Evolutionary conservation across 345 rosid species (phyloP).

Genomic region (Aegle marmelos): DNA sequence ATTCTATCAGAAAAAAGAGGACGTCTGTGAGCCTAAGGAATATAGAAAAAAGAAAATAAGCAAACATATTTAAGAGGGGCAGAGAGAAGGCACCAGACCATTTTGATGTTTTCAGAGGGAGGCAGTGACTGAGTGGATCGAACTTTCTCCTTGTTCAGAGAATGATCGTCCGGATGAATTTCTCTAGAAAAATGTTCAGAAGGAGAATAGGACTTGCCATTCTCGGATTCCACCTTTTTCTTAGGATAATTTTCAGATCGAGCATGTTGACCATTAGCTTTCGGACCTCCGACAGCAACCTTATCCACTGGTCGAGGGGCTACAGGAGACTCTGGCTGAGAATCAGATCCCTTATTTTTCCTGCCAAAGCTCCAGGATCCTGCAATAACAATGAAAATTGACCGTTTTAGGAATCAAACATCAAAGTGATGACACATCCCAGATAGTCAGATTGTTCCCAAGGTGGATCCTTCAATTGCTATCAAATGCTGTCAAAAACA

Average conservation of each 20-base stretch:
- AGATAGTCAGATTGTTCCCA: not conserved
- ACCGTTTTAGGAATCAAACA: not conserved
- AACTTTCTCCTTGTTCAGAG: conserved; percentile 37
- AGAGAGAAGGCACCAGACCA: conserved; percentile 5
- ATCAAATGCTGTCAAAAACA: not conserved
- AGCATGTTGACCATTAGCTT: conserved; percentile 21
- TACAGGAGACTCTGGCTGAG: conserved; percentile 43
- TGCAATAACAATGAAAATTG: conserved; percentile 17
- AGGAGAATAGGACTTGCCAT: conserved; percentile 34
- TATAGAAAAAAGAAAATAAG: not conserved
- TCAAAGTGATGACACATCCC: not conserved
- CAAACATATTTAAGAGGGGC: not conserved
- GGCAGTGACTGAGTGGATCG: conserved; percentile 28
- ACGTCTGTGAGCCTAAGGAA: not conserved
- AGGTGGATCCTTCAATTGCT: not conserved
- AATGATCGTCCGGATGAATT: conserved; percentile 36
- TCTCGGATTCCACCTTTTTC: conserved; percentile 34
- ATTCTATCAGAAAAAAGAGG: conserved; percentile 21
- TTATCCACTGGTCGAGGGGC: conserved; percentile 31
- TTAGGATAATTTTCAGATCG: conserved; percentile 28
- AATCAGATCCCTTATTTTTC: conserved; percentile 53
- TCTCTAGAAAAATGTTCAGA: conserved; percentile 37
- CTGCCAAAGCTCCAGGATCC: conserved; percentile 68
- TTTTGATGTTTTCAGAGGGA: conserved; percentile 23
- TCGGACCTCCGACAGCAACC: conserved; percentile 18